Percentiles rank a stretch among this genome's conserved stretches.
Evolutionary conservation across 1,139 yeast species (phyloP).

Genomic region (Taphrina wiesneri): DNA sequence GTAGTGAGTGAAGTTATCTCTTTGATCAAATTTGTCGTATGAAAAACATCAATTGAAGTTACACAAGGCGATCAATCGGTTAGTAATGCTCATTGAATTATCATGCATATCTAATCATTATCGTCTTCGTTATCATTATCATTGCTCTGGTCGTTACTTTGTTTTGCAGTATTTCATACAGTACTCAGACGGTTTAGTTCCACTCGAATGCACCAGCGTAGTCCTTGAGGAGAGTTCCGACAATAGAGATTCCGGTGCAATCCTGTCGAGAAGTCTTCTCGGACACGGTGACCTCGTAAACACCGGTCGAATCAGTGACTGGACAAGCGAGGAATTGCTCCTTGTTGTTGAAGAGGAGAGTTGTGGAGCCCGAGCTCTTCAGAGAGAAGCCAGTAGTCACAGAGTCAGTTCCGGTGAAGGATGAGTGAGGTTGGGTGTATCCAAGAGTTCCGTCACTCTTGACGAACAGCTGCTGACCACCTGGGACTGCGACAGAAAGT

Average conservation of each 20-base stretch:
- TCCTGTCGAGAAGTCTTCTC: constrained; percentile 19
- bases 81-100: too few relatives aligned
- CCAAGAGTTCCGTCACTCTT: constrained; percentile 20
- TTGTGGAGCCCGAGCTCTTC: not conserved
- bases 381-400: constrained; percentile 20
- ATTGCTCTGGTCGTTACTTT: too few relatives aligned
- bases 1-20: too few relatives aligned
- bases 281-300: constrained; percentile 15
- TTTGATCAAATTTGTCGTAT: not conserved
- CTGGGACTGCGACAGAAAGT: constrained; percentile 21
- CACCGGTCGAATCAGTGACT: constrained; percentile 4
- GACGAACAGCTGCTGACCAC: constrained; percentile 30
- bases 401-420: constrained; percentile 5
- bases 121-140: not conserved
- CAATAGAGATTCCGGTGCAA: constrained; percentile 19
- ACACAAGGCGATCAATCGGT: too few relatives aligned
- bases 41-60: too few relatives aligned
- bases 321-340: constrained; percentile 24
- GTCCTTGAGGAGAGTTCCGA: not conserved
- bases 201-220: constrained; percentile 14
- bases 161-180: not conserved
- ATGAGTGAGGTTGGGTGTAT: constrained; percentile 29
- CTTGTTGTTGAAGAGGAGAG: constrained; percentile 4
- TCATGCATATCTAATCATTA: not conserved
- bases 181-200: not conserved